Percentiles rank a stretch among this genome's conserved stretches.
Conservation (phyloP, 768 basidiomycete genomes). For the Leucocoprinus birnbaumii region DNA sequence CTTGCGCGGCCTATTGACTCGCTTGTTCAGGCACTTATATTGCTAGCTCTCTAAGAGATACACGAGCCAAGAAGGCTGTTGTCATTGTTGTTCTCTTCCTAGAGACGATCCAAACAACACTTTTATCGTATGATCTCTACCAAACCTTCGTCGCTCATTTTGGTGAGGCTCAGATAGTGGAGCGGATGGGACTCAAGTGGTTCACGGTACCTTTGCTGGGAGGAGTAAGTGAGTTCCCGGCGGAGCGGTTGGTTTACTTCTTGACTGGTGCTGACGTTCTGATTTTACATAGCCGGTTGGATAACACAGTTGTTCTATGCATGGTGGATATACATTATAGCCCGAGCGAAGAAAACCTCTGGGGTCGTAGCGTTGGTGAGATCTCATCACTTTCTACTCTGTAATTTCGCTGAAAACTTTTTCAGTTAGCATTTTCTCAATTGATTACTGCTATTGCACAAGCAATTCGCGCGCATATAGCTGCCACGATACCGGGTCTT, state of each 20-base stretch:
- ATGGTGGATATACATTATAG: neutral
- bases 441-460: neutral
- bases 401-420: too few species aligned
- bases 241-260: neutral
- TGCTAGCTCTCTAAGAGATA: neutral
- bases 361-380: neutral
- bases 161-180: neutral
- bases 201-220: neutral
- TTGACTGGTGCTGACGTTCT: neutral
- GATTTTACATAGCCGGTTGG: neutral
- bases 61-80: neutral
- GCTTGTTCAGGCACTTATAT: neutral
- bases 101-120: neutral
- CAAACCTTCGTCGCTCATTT: conserved; percentile 1
- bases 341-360: neutral
- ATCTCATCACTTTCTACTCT: neutral
- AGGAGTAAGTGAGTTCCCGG: neutral
- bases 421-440: neutral
- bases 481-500: neutral
- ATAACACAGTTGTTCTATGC: conserved; percentile 7
- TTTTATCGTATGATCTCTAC: neutral
- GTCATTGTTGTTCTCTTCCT: neutral
- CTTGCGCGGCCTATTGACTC: too few species aligned
- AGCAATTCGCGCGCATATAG: neutral
- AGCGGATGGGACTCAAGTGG: neutral